Conservation (phyloP, 2,329 filamentous ascomycete genomes). For the Furcasterigmium sp. region DNA sequence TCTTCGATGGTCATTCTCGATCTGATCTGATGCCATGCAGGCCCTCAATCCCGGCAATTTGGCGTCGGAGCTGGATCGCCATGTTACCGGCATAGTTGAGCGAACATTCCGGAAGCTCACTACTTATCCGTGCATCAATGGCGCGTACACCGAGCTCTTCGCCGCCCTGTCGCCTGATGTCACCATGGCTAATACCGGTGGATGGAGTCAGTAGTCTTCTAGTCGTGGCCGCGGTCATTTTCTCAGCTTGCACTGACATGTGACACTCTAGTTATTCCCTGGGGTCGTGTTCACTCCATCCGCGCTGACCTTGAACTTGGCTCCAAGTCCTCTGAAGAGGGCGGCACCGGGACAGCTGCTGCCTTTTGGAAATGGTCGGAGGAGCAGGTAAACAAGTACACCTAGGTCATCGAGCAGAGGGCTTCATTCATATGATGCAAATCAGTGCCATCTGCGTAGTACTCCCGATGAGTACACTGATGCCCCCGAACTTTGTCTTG, state of each 20-base stretch:
- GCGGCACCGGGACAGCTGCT: conserved; percentile 27
- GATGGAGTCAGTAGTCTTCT: conserved; percentile 17
- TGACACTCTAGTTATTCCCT: conserved; percentile 25
- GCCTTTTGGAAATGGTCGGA: conserved; percentile 37
- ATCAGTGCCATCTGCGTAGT: too few species aligned
- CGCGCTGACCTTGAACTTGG: conserved; percentile 21
- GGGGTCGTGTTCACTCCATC: conserved; percentile 27
- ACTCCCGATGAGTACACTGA: too few species aligned
- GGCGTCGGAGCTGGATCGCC: conserved; percentile 24
- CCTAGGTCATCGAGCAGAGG: too few species aligned
- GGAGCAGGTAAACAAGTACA: conserved; percentile 23
- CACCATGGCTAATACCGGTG: conserved; percentile 27
- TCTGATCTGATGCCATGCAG: not conserved
- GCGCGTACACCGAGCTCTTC: conserved; percentile 44
- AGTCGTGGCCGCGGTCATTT: not conserved
- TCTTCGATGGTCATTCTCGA: not conserved
- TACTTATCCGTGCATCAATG: conserved; percentile 24
- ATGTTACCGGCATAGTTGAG: conserved; percentile 8
- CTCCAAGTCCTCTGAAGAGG: conserved; percentile 25
- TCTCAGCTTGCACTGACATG: not conserved
- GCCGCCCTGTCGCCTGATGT: conserved; percentile 38
- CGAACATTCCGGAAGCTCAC: conserved; percentile 8
- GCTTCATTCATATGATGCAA: too few species aligned
- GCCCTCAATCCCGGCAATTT: conserved; percentile 35
- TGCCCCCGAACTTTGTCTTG: too few species aligned